A percentile compares a stretch with the other conserved stretches of the same genome.
These are phyloP conservation scores for Rutstroemia sp. DNA, from an alignment of 2,329 filamentous ascomycete species.

Conservation along the genomic window DNA sequence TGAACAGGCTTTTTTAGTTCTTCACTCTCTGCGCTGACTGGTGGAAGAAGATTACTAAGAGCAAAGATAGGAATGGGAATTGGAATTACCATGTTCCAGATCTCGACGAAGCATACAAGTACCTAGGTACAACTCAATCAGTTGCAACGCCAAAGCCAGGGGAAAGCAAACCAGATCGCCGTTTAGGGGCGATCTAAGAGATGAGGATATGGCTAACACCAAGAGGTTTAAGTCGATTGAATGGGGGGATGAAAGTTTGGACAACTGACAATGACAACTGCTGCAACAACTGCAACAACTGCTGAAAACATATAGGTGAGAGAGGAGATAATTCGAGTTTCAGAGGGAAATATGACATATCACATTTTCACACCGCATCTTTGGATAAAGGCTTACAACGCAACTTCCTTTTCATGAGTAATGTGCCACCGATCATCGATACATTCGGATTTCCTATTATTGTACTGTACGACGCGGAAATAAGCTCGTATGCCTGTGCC, in stretches of 20 bases:
- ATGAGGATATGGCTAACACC: background rate
- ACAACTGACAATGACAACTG: background rate
- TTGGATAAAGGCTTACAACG: background rate
- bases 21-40: constrained; percentile 1
- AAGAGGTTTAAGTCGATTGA: background rate
- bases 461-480: background rate
- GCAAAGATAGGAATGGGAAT: background rate
- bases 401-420: background rate
- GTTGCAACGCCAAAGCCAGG: constrained; percentile 7
- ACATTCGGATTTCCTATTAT: background rate
- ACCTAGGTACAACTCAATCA: constrained; percentile 1
- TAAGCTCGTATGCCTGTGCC: background rate
- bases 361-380: constrained; percentile 2
- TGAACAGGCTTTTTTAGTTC: constrained; percentile 4
- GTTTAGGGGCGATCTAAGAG: constrained; percentile 10
- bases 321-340: background rate
- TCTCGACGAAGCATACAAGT: background rate
- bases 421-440: constrained; percentile 1
- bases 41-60: constrained; percentile 1
- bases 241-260: background rate
- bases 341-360: background rate
- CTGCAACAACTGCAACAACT: background rate
- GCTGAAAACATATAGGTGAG: background rate
- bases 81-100: background rate
- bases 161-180: constrained; percentile 8